Evolutionary conservation across 2,329 filamentous ascomycete genomes (phyloP).

Genomic region (Thielaviopsis musarum): DNA sequence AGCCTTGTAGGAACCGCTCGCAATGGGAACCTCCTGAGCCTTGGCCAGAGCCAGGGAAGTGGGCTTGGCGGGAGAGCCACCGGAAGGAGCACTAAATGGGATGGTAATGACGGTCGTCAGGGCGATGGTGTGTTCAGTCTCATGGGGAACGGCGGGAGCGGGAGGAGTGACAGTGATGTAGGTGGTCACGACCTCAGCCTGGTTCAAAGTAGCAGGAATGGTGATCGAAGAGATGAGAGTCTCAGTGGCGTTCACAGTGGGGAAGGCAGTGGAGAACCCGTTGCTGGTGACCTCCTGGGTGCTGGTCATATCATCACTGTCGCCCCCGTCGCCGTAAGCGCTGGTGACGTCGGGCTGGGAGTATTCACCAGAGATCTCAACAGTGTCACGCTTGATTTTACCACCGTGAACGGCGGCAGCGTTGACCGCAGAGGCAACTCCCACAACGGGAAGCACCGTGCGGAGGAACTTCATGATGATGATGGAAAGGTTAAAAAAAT

Average conservation of each 20-base stretch:
- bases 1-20: neutral
- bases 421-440: slow-evolving; percentile 11
- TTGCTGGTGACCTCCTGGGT: slow-evolving; percentile 1
- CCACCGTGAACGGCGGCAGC: slow-evolving; percentile 5
- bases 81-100: slow-evolving; percentile 6
- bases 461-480: slow-evolving; percentile 12
- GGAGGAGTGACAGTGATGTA: slow-evolving; percentile 10
- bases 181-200: slow-evolving; percentile 5
- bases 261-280: slow-evolving; percentile 7
- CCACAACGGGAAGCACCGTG: slow-evolving; percentile 11
- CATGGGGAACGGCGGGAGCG: slow-evolving; percentile 2
- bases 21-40: neutral
- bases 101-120: slow-evolving; percentile 10
- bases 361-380: slow-evolving; percentile 8
- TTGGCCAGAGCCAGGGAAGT: neutral
- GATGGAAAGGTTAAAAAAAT: neutral
- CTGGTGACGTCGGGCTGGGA: slow-evolving; percentile 8
- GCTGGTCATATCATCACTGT: slow-evolving; percentile 1
- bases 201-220: slow-evolving; percentile 8
- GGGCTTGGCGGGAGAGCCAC: slow-evolving; percentile 1
- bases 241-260: slow-evolving; percentile 3
- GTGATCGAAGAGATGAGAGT: slow-evolving; percentile 7
- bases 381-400: slow-evolving; percentile 8
- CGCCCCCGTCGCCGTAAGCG: slow-evolving; percentile 4
- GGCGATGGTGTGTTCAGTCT: slow-evolving; percentile 9